Evolutionary conservation across 2,329 filamentous ascomycete species (phyloP), one percentile per base, ranked within the genome.

Genomic region (Fusarium musae): DNA sequence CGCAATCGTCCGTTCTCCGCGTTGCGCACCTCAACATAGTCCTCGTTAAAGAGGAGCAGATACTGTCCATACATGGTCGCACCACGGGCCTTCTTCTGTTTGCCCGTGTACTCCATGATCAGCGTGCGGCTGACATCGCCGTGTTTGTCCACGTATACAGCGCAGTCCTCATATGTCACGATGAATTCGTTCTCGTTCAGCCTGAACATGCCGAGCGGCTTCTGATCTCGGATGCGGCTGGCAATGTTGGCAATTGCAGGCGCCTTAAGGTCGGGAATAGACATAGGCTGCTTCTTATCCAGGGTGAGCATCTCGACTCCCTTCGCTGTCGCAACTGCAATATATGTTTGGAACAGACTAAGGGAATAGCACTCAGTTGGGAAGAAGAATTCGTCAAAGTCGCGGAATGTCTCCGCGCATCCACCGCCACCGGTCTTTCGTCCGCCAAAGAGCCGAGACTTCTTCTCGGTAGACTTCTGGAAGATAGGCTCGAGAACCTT

Each of bases 91-190:
- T 89, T 90, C 82, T 90, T 90, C 80, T 90, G 88, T 78, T 93
- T 96, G 75, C 96, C 96, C n/a, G 97, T 96, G 81, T 98, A 99
- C 80, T 98, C 95, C 95, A 99, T 97, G 78, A 98, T 95, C 66
- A 98, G 94, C 34, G 93, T 94, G 50, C 97, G 93, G 43, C 92
- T 96, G 34, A 99, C 94, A 70, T 99, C 96, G 74, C 96, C 96
- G 82, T 98, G 95, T 83, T 98, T 98, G 85, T 99, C 97, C 79
- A 98, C 93, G 79, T 98, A 99, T 13, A 99, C 95, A 23, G 95
- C 96, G 77, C 96, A 98, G 82, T 98, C 95, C 82, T 97, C 93
- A 81, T 98, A 99, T 42, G 93, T 94, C 54, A 98, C 90, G 32
- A 99, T 86, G 83, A 98, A 99, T 81, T 97, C 96, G 63, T 93